Evolutionary conservation across 2,329 filamentous ascomycete species (phyloP).

Genomic region (Ascochyta pisi): DNA sequence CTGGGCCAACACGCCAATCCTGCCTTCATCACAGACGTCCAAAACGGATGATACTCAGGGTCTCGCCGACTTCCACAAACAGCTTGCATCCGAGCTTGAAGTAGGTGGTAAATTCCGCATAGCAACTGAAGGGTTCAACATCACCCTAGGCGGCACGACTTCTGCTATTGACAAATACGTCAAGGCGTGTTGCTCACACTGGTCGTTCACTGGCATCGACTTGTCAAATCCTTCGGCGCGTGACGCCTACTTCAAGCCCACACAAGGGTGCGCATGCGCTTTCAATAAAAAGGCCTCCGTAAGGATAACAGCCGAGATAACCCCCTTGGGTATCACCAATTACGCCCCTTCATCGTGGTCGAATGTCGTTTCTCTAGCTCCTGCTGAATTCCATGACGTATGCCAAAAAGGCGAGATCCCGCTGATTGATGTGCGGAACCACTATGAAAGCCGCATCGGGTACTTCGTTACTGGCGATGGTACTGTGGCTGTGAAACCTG

Average conservation of each 20-base stretch:
- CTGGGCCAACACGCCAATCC: constrained; percentile 23
- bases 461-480: constrained; percentile 31
- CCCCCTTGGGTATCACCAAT: constrained; percentile 33
- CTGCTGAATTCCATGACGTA: constrained; percentile 27
- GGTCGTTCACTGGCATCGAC: constrained; percentile 29
- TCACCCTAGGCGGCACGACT: constrained; percentile 29
- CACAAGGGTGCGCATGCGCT: constrained; percentile 30
- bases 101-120: constrained; percentile 31
- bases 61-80: constrained; percentile 24
- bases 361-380: constrained; percentile 24
- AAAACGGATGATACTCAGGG: constrained; percentile 12
- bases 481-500: constrained; percentile 23
- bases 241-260: constrained; percentile 31
- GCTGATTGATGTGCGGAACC: constrained; percentile 34
- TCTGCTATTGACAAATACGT: constrained; percentile 21
- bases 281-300: constrained; percentile 23
- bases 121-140: constrained; percentile 33
- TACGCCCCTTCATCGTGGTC: constrained; percentile 30
- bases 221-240: constrained; percentile 12
- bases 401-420: constrained; percentile 23
- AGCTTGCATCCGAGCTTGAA: constrained; percentile 13
- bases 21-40: constrained; percentile 12
- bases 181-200: constrained; percentile 25
- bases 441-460: constrained; percentile 35
- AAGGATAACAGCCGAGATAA: constrained; percentile 30